Percentiles rank a stretch among this genome's conserved stretches.
Evolutionary conservation across 1,284 basidiomycete genomes (phyloP).

Genomic region (Cerrena zonata): DNA sequence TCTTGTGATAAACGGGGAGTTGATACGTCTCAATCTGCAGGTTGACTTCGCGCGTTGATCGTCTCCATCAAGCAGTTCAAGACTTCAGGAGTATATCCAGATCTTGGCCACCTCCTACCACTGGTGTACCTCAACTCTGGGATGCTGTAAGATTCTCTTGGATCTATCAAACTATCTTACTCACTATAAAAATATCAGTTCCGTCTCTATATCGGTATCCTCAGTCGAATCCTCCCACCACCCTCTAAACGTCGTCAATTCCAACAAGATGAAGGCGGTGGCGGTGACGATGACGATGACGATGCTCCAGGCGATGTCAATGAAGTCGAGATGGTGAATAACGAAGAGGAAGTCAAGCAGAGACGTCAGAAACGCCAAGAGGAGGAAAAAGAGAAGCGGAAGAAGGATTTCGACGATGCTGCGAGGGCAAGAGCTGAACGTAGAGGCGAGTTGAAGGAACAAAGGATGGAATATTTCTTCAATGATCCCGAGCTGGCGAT

Average conservation of each 20-base stretch:
- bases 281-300: conserved; percentile 10
- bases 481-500: conserved; percentile 47
- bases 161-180: neutral
- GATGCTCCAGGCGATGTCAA: neutral
- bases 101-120: conserved; percentile 41
- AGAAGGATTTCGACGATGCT: conserved; percentile 9
- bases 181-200: conserved; percentile 30
- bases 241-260: conserved; percentile 14
- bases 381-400: conserved; percentile 8
- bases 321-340: conserved; percentile 11
- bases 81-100: conserved; percentile 49
- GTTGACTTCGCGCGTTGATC: conserved; percentile 38
- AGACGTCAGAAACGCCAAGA: conserved; percentile 12
- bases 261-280: conserved; percentile 23
- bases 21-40: conserved; percentile 25
- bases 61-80: conserved; percentile 47
- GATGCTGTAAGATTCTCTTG: conserved; percentile 45
- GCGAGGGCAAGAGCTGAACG: conserved; percentile 29
- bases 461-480: conserved; percentile 44
- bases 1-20: neutral
- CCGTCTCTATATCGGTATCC: conserved; percentile 47
- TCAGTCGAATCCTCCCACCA: conserved; percentile 29
- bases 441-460: conserved; percentile 36
- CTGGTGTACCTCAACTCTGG: conserved; percentile 48
- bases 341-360: conserved; percentile 14